phyloP scores from a whole-genome alignment of 371 early-diverging fungal species.

The Saksenaea oblongispora region DNA sequence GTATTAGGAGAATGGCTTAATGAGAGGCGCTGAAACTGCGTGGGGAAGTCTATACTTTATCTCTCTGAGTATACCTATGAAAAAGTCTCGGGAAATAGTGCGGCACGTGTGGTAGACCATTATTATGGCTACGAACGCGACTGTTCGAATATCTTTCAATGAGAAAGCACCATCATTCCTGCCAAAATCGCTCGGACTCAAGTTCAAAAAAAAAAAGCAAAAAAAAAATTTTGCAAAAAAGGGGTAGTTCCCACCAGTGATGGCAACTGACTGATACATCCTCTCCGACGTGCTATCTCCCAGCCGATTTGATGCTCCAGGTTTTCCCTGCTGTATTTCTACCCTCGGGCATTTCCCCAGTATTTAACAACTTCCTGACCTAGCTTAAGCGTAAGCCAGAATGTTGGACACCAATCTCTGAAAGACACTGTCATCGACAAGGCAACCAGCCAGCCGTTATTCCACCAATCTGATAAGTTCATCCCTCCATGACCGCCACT shows the following conservation, averaged over 20 bases:
- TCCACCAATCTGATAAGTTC: conserved; percentile 46
- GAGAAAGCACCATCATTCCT: too few species aligned
- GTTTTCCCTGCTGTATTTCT: conserved; percentile 68
- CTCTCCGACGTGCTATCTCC: conserved; percentile 59
- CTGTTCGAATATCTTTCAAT: too few species aligned
- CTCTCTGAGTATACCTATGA: too few species aligned
- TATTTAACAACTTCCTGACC: conserved; percentile 56
- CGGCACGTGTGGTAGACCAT: too few species aligned
- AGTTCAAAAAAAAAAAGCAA: neutral
- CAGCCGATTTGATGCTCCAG: conserved; percentile 56
- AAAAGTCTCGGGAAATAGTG: too few species aligned
- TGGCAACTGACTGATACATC: conserved; percentile 40
- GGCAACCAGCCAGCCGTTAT: conserved; percentile 34
- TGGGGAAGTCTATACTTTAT: too few species aligned
- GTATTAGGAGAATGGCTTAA: too few species aligned
- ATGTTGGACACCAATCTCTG: conserved; percentile 58
- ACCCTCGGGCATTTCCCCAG: conserved; percentile 59
- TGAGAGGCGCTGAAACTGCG: too few species aligned
- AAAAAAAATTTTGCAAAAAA: conserved; percentile 26
- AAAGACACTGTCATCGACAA: conserved; percentile 54
- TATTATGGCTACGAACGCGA: too few species aligned
- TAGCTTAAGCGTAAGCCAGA: conserved; percentile 41
- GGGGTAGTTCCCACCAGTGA: conserved; percentile 42
- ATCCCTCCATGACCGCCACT: conserved; percentile 50
- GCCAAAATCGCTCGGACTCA: too few species aligned